These are phyloP conservation scores for Cryptosporidium bovis DNA, from an alignment of 169 alveolate genomes.

Conservation along the genomic window DNA sequence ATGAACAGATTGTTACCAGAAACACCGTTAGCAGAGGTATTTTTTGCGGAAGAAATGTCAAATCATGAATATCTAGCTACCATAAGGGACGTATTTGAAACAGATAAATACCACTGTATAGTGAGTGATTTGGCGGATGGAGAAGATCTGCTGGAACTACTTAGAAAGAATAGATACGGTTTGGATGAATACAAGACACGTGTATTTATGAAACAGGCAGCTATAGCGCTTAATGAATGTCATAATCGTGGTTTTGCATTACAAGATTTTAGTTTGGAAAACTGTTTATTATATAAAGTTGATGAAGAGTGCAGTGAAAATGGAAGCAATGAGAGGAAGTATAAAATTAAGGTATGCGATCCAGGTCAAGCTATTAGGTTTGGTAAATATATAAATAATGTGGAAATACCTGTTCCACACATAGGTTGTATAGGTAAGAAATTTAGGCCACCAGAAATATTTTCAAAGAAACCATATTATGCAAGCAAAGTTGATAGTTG, in stretches of 20 bases:
- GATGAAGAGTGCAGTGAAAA: neutral
- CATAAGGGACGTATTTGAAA: slow-evolving; percentile 71
- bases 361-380: slow-evolving; percentile 77
- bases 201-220: slow-evolving; percentile 60
- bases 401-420: slow-evolving; percentile 56
- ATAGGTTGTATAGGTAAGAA: slow-evolving; percentile 76
- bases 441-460: slow-evolving; percentile 77
- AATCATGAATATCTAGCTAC: slow-evolving; percentile 55
- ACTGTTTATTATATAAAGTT: slow-evolving; percentile 72
- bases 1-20: slow-evolving; percentile 73
- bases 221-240: slow-evolving; percentile 44
- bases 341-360: slow-evolving; percentile 75
- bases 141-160: slow-evolving; percentile 75
- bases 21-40: slow-evolving; percentile 79
- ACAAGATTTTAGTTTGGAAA: slow-evolving; percentile 78
- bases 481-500: slow-evolving; percentile 78
- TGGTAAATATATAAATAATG: slow-evolving; percentile 5
- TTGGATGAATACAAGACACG: slow-evolving; percentile 6
- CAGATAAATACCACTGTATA: slow-evolving; percentile 59
- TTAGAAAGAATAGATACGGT: slow-evolving; percentile 45
- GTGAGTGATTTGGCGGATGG: slow-evolving; percentile 75
- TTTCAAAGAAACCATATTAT: slow-evolving; percentile 59
- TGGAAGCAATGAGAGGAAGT: neutral
- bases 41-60: slow-evolving; percentile 74
- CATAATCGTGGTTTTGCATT: slow-evolving; percentile 76